A percentile compares a stretch with the other conserved stretches of the same genome.
Evolutionary conservation across 257 asterid species (phyloP).

Genomic region (Schizonepeta tenuifolia): DNA sequence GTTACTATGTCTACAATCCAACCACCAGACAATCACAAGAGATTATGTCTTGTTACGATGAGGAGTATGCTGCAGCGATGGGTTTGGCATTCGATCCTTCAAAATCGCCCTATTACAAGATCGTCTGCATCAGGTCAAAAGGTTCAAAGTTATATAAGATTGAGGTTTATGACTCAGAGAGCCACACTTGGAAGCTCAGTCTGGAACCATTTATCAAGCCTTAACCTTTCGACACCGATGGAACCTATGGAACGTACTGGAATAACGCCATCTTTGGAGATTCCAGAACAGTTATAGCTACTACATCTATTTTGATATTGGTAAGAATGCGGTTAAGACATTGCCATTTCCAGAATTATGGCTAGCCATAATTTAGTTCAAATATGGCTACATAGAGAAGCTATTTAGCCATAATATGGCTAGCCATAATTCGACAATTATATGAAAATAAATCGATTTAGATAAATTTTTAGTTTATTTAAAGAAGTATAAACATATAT

Average conservation of each 20-base stretch:
- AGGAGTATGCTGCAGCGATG: not conserved
- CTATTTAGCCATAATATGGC: no score
- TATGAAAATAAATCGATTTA: no score
- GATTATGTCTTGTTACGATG: not conserved
- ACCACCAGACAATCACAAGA: not conserved
- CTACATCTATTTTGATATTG: not conserved
- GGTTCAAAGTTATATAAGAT: not conserved
- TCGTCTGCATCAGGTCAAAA: not conserved
- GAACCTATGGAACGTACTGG: not conserved
- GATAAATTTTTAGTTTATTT: no score
- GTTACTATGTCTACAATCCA: not conserved
- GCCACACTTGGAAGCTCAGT: not conserved
- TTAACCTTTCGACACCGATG: no score
- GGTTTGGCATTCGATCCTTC: not conserved
- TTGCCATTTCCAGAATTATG: no score
- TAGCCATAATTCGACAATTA: no score
- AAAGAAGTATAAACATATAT: no score
- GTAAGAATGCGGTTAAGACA: not conserved
- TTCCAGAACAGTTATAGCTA: no score
- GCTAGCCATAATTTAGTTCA: no score
- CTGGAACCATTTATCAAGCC: no score
- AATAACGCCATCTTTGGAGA: not conserved
- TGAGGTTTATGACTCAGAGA: not conserved
- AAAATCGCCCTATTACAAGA: constrained; percentile 2
- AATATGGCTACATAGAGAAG: no score